Conservation (phyloP, 2,329 filamentous ascomycete species). For the Pseudogymnoascus destructans region DNA sequence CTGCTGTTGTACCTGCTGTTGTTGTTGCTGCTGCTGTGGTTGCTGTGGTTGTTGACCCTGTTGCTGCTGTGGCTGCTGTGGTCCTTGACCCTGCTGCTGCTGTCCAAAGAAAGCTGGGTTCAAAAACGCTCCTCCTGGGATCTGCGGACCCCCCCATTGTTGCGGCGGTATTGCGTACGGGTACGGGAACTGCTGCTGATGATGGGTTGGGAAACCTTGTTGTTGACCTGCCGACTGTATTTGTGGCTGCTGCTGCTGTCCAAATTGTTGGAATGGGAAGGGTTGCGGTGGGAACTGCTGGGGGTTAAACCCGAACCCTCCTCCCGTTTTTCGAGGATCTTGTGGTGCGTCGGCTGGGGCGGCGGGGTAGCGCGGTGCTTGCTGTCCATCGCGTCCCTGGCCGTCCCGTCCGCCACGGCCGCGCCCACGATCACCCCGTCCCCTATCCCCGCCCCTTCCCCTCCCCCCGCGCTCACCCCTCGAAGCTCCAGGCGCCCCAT, state of each 20-base stretch:
- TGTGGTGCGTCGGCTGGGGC: slow-evolving; percentile 13
- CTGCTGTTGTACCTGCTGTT: slow-evolving; percentile 28
- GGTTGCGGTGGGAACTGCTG: background rate
- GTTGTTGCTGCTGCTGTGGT: slow-evolving; percentile 13
- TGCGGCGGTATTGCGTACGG: slow-evolving; percentile 31
- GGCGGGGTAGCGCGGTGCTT: slow-evolving; percentile 18
- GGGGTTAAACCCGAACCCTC: background rate
- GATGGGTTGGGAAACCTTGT: slow-evolving; percentile 17
- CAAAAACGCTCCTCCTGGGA: slow-evolving; percentile 35
- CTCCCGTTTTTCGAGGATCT: slow-evolving; percentile 16
- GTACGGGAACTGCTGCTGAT: slow-evolving; percentile 30
- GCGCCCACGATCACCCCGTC: slow-evolving; percentile 22
- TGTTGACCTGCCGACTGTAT: slow-evolving; percentile 12
- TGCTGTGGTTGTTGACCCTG: slow-evolving; percentile 26
- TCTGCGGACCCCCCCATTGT: slow-evolving; percentile 29
- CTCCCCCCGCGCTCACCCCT: slow-evolving; percentile 19
- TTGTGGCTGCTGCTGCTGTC: slow-evolving; percentile 19
- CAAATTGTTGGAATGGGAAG: slow-evolving; percentile 15
- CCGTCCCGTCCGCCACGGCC: slow-evolving; percentile 25
- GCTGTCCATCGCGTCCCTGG: slow-evolving; percentile 31
- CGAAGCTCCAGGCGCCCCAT: background rate
- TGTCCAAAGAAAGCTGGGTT: slow-evolving; percentile 46
- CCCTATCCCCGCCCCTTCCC: slow-evolving; percentile 29
- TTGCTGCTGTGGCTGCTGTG: slow-evolving; percentile 22
- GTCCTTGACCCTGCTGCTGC: slow-evolving; percentile 27